These are phyloP conservation scores for Penicillium pulvis DNA, from an alignment of 495 filamentous ascomycete genomes.

Conservation along the genomic window DNA sequence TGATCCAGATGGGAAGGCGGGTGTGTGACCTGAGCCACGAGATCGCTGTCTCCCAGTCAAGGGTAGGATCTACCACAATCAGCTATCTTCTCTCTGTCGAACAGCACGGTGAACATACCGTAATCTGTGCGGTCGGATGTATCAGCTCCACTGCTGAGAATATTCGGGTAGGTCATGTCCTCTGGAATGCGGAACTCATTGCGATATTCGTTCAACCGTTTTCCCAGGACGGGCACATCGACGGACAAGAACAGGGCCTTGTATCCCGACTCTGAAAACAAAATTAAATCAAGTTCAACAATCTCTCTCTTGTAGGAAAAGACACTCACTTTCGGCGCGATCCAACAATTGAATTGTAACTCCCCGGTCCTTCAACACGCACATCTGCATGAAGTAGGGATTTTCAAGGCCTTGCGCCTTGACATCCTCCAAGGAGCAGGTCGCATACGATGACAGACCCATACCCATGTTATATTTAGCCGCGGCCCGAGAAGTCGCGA, in stretches of 20 bases:
- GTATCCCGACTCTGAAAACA: constrained; percentile 68
- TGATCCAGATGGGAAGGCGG: constrained; percentile 16
- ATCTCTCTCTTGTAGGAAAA: no score
- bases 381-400: constrained; percentile 70
- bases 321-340: constrained; percentile 68
- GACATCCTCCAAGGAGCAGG: constrained; percentile 54
- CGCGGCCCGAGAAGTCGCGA: constrained; percentile 76
- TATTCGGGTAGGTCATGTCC: constrained; percentile 32
- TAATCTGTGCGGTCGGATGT: constrained; percentile 34
- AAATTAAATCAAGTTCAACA: no score
- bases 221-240: constrained; percentile 82
- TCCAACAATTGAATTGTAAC: constrained; percentile 84
- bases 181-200: constrained; percentile 13
- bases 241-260: constrained; percentile 93
- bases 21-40: constrained; percentile 13
- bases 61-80: constrained; percentile 54
- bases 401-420: constrained; percentile 40
- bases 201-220: constrained; percentile 43
- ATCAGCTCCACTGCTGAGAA: constrained; percentile 32
- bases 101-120: constrained; percentile 19
- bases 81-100: neutral
- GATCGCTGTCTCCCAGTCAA: constrained; percentile 31
- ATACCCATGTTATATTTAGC: constrained; percentile 69
- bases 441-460: constrained; percentile 58
- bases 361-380: constrained; percentile 86